These are phyloP conservation scores for Myriosclerotinia duriaeana DNA, from an alignment of 2,329 filamentous ascomycete species.

Conservation along the genomic window DNA sequence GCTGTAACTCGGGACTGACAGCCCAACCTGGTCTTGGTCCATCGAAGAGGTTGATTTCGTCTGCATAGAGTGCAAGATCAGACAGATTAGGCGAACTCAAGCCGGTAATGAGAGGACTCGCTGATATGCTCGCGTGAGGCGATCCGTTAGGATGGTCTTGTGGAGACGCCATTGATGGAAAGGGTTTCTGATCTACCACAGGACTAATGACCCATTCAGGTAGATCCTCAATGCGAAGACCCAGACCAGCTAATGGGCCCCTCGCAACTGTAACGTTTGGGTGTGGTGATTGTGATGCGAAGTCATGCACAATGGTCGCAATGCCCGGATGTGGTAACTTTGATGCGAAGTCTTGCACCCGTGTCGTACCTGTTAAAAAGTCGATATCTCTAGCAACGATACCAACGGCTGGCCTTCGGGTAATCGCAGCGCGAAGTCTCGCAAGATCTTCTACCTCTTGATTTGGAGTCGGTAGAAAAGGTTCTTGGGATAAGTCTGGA, in stretches of 20 bases:
- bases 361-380: too few relatives aligned
- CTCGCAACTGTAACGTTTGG: neutral
- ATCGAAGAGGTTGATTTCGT: neutral
- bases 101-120: neutral
- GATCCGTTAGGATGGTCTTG: neutral
- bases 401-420: neutral
- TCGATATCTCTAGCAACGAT: too few relatives aligned
- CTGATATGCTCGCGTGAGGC: neutral
- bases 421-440: neutral
- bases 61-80: neutral
- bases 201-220: neutral
- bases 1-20: neutral
- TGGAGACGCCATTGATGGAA: neutral
- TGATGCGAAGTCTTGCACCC: neutral
- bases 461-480: fast-evolving
- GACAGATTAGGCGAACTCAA: neutral
- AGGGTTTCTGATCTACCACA: neutral
- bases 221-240: neutral
- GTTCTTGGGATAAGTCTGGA: fast-evolving
- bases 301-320: neutral
- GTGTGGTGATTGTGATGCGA: neutral
- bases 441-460: neutral
- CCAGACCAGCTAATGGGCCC: neutral
- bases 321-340: neutral
- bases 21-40: neutral